Evolutionary conservation across 2,329 filamentous ascomycete genomes (phyloP).

Genomic region (Endoconidiophora laricicola): DNA sequence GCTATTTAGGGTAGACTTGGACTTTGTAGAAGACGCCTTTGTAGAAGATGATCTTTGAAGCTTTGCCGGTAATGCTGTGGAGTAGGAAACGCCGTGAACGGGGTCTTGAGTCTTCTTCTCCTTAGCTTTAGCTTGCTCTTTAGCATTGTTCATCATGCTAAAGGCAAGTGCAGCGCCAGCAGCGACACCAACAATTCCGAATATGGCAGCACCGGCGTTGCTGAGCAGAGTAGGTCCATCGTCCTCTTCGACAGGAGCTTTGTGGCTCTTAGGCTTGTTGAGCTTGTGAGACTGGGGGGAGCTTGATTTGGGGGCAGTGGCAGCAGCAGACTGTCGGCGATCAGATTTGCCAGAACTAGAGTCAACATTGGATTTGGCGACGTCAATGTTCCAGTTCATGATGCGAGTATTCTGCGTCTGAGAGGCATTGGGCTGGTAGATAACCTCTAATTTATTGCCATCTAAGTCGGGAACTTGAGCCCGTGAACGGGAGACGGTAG

Average conservation of each 20-base stretch:
- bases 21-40: not conserved
- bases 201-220: slow-evolving; percentile 7
- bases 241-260: not conserved
- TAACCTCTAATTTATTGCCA: slow-evolving; percentile 68
- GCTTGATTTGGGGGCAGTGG: slow-evolving; percentile 3
- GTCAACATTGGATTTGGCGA: slow-evolving; percentile 18
- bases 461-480: slow-evolving; percentile 60
- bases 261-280: not conserved
- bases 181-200: slow-evolving; percentile 13
- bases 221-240: slow-evolving; percentile 10
- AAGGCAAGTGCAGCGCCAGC: slow-evolving; percentile 13
- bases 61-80: not conserved
- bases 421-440: slow-evolving; percentile 33
- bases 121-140: not conserved
- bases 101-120: not conserved
- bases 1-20: not conserved
- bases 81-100: not conserved
- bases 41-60: not conserved
- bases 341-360: slow-evolving; percentile 1
- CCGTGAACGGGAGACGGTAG: slow-evolving; percentile 14
- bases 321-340: not conserved
- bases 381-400: slow-evolving; percentile 33
- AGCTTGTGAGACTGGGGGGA: not conserved
- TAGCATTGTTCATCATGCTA: slow-evolving; percentile 10
- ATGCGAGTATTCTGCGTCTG: slow-evolving; percentile 24